These are phyloP conservation scores for Ambrosiella beaveri DNA, from an alignment of 2,329 filamentous ascomycete genomes.

Conservation along the genomic window DNA sequence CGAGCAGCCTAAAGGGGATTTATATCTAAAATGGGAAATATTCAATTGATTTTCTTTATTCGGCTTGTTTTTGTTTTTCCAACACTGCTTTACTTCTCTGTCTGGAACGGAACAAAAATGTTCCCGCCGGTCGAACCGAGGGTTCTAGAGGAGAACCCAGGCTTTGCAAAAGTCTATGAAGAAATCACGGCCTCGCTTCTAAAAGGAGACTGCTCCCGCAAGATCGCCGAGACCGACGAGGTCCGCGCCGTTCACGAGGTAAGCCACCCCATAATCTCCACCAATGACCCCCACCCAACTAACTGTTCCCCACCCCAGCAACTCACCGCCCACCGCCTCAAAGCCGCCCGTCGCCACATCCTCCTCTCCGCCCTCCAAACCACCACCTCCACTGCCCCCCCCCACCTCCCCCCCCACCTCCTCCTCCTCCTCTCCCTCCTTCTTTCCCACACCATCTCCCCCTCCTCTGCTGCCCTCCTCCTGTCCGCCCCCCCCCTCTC, in stretches of 20 bases:
- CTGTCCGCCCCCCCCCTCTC: constrained; percentile 33
- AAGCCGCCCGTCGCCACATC: constrained; percentile 32
- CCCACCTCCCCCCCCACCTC: constrained; percentile 18
- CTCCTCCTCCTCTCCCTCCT: constrained; percentile 37
- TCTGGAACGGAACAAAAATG: constrained; percentile 24
- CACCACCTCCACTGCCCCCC: constrained; percentile 23
- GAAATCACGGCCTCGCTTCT: constrained; percentile 36
- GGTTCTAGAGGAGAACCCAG: constrained; percentile 38
- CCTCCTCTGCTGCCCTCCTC: constrained; percentile 25
- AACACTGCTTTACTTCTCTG: neutral
- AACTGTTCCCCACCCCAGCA: constrained; percentile 25
- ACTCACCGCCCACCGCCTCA: constrained; percentile 31
- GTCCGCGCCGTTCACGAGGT: constrained; percentile 34
- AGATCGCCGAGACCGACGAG: constrained; percentile 31
- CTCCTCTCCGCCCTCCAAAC: constrained; percentile 20
- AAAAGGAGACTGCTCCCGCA: constrained; percentile 40
- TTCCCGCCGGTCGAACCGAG: constrained; percentile 39
- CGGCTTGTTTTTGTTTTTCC: neutral
- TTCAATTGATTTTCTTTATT: neutral
- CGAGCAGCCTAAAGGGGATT: too few species aligned
- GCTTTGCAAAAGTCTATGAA: constrained; percentile 41
- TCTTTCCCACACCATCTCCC: constrained; percentile 21
- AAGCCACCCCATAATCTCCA: neutral
- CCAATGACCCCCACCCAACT: neutral
- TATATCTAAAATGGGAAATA: neutral